Percentiles rank a stretch among this genome's conserved stretches.
These are phyloP conservation scores for Physaria fendleri DNA, from an alignment of 345 rosid species.

Conservation along the genomic window DNA sequence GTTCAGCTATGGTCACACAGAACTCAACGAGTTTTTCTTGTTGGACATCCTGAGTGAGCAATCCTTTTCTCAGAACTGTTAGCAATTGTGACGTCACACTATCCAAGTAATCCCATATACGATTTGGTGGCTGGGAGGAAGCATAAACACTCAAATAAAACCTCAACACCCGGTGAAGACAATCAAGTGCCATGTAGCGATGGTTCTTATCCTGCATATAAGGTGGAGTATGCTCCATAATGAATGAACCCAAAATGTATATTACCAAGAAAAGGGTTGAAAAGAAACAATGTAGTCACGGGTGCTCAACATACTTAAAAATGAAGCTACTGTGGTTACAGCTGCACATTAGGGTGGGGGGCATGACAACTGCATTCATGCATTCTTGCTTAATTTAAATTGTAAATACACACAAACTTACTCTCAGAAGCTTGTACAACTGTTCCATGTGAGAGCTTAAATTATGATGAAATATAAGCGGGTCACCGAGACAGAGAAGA, in stretches of 20 bases:
- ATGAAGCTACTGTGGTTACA: background rate
- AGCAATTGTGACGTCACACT: constrained; percentile 97
- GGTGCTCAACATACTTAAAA: background rate
- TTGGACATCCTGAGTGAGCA: constrained; percentile 94
- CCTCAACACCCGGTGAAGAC: constrained; percentile 94
- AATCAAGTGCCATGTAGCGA: constrained; percentile 94
- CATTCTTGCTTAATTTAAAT: constrained; percentile 1
- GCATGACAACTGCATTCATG: background rate
- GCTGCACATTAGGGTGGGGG: constrained; percentile 1
- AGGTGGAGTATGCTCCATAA: constrained; percentile 4
- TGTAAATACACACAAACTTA: constrained; percentile 39
- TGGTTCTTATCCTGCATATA: constrained; percentile 87
- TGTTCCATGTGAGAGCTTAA: constrained; percentile 95
- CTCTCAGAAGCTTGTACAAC: constrained; percentile 90
- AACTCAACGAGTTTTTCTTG: constrained; percentile 98
- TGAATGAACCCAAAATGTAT: constrained; percentile 16
- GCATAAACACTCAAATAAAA: constrained; percentile 95
- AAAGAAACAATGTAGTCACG: constrained; percentile 2
- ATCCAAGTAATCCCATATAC: constrained; percentile 95
- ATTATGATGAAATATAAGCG: constrained; percentile 76
- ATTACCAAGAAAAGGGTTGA: background rate
- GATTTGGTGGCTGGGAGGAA: constrained; percentile 85
- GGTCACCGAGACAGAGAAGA: constrained; percentile 98
- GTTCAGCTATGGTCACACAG: constrained; percentile 94
- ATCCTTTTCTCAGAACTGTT: constrained; percentile 78